Evolutionary conservation across 2,329 filamentous ascomycete genomes (phyloP), one percentile per base, ranked within the genome.

Genomic region (Ophiostoma tasmaniense): DNA sequence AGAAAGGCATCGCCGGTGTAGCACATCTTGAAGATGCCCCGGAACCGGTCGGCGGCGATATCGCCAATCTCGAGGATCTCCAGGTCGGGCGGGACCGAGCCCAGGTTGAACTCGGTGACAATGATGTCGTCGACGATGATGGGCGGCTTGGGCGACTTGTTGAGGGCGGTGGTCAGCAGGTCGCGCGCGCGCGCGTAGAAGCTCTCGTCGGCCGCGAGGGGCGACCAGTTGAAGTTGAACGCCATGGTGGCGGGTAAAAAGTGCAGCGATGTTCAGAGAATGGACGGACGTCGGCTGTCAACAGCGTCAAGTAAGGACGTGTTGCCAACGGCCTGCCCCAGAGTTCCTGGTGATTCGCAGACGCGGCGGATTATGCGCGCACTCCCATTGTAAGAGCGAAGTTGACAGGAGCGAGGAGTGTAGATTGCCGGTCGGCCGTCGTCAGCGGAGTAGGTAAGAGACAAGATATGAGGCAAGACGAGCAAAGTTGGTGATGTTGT

Each of bases 181-280:
- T 98, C 93, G 79, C 93, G 91, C 67, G 95, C 94, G 75, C 93
- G 90, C 78, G 90, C 87, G 81, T 94, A 94, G 80, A 95, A 95
- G 75, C 89, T 87, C 76, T 92, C 94, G 82, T 98, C 95, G 77
- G 94, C 94, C 81, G 96, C 95, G 73, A 99, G 86, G 77, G 95
- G 95, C 86, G 93, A 97, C 95, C 95, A 99, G 92, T 98, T 98
- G 91, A 99, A 99, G 85, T 98, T 98, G 90, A 99, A 99, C 75
- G 95, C 95, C 95, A 99, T 99, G 80, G 25, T n/a, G 67, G 42
- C 25, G 28, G 17, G 28, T 33, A 30, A 13, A 39, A 33, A 33
- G 33, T 33, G 33, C n/a, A 14, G 55, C 25, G 17, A n/a, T 3
- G 17, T n/a, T 33, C 33, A 33, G 42, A 1, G 20, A 45, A 55